These are phyloP conservation scores for Diutina neorugosa DNA, from an alignment of 1,139 yeast genomes.

Conservation along the genomic window DNA sequence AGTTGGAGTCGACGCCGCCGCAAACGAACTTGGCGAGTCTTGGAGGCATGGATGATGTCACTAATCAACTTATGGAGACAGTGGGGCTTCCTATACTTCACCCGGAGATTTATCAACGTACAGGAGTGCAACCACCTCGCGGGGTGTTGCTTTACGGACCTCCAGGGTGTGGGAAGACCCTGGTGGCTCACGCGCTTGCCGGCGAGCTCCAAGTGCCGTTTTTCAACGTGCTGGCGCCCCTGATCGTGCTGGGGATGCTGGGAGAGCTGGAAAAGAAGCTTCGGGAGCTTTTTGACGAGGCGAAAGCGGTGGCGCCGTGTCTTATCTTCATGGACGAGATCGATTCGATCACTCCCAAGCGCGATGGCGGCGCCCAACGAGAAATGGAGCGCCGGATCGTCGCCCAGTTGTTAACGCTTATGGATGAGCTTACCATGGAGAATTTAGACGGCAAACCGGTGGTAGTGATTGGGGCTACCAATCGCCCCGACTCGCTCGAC, in stretches of 20 bases:
- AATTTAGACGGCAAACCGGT: constrained; percentile 91
- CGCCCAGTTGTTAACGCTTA: constrained; percentile 85
- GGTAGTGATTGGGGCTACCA: constrained; percentile 37
- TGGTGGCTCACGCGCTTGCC: constrained; percentile 91
- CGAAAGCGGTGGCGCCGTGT: constrained; percentile 83
- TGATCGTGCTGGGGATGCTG: constrained; percentile 99
- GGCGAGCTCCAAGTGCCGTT: constrained; percentile 93
- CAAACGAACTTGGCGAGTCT: constrained; percentile 50
- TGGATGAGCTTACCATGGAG: constrained; percentile 82
- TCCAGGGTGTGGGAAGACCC: constrained; percentile 98
- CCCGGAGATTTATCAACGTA: constrained; percentile 77
- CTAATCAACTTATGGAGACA: constrained; percentile 77
- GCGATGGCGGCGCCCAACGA: constrained; percentile 92
- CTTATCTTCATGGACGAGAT: constrained; percentile 88
- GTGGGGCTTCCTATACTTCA: constrained; percentile 87
- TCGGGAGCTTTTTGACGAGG: constrained; percentile 89
- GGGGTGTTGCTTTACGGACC: constrained; percentile 95
- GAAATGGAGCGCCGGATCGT: constrained; percentile 98
- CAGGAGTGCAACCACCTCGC: constrained; percentile 95
- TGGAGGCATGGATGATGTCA: constrained; percentile 83
- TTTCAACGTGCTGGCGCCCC: constrained; percentile 84
- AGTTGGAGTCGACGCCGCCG: constrained; percentile 61
- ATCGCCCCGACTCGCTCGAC: constrained; percentile 37
- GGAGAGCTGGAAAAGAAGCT: constrained; percentile 95
- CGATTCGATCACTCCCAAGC: constrained; percentile 95